Conservation (phyloP, 2,329 filamentous ascomycete species). For the Colletotrichum sp. region DNA sequence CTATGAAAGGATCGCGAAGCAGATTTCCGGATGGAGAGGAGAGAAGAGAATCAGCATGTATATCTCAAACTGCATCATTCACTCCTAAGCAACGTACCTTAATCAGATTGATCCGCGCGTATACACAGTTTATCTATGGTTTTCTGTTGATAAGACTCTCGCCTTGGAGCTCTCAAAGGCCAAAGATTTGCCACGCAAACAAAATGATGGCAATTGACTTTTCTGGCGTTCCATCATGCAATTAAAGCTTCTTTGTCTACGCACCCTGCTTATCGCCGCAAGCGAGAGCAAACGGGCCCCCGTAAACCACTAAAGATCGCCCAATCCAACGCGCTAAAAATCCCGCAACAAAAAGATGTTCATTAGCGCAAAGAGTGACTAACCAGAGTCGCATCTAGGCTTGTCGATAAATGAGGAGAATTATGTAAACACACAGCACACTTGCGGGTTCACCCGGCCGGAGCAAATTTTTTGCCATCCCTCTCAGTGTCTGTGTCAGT, state of each 20-base stretch:
- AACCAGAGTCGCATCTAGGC: neutral
- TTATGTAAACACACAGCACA: neutral
- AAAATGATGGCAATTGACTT: neutral
- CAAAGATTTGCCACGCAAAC: neutral
- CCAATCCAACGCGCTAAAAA: neutral
- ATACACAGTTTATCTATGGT: too few species aligned
- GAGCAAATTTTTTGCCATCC: neutral
- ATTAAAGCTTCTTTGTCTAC: neutral
- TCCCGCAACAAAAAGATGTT: neutral
- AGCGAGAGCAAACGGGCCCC: neutral
- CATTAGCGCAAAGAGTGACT: neutral
- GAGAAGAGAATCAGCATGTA: neutral
- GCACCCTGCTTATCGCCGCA: neutral
- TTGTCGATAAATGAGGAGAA: neutral
- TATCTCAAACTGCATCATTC: neutral
- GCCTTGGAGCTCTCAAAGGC: neutral
- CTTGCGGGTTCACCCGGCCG: neutral
- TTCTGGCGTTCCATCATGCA: neutral
- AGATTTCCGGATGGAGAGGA: rapidly evolving
- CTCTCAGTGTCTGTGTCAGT: neutral
- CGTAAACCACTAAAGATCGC: neutral
- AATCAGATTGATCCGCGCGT: neutral
- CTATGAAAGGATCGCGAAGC: neutral
- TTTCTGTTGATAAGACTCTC: neutral
- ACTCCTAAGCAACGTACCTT: neutral